Percentiles rank a stretch among this genome's conserved stretches.
Evolutionary conservation across 139 green algal genomes (phyloP).

Genomic region (Micractinium sp.): DNA sequence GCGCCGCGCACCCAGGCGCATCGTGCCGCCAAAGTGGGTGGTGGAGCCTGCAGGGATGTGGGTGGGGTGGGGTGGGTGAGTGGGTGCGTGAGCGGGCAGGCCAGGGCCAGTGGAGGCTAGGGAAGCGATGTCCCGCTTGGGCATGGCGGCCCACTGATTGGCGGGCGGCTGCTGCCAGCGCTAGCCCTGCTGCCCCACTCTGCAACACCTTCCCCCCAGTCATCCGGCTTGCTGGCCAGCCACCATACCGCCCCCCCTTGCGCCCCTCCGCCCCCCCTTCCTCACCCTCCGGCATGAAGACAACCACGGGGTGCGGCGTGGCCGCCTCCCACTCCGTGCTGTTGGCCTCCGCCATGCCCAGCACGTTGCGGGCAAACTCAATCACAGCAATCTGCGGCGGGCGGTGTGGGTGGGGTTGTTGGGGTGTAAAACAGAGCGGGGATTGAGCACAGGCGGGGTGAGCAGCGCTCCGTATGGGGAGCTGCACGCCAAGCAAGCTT

Average conservation of each 20-base stretch:
- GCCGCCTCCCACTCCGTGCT: constrained; percentile 88
- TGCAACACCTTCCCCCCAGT: background rate
- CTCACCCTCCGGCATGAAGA: constrained; percentile 97
- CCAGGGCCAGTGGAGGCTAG: background rate
- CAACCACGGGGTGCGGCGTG: constrained; percentile 84
- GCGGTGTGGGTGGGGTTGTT: background rate
- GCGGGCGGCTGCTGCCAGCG: background rate
- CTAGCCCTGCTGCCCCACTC: background rate
- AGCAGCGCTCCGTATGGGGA: background rate
- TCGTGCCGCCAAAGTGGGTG: constrained; percentile 97
- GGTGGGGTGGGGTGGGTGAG: background rate
- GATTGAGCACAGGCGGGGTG: background rate
- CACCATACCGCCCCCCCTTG: background rate
- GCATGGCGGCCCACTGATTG: too few relatives aligned
- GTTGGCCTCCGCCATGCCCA: constrained; percentile 87
- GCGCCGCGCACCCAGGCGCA: constrained; percentile 90
- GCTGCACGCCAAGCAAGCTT: too few relatives aligned
- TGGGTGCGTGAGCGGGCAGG: background rate
- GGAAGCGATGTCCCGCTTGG: too few relatives aligned
- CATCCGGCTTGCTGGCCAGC: background rate
- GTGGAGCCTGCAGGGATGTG: constrained; percentile 53
- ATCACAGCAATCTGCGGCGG: constrained; percentile 90
- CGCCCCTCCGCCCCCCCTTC: background rate
- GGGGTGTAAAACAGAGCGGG: background rate
- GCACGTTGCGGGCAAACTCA: constrained; percentile 96